Conservation (phyloP, 768 basidiomycete species). For the Rhodosporidiobolus odoratus region DNA sequence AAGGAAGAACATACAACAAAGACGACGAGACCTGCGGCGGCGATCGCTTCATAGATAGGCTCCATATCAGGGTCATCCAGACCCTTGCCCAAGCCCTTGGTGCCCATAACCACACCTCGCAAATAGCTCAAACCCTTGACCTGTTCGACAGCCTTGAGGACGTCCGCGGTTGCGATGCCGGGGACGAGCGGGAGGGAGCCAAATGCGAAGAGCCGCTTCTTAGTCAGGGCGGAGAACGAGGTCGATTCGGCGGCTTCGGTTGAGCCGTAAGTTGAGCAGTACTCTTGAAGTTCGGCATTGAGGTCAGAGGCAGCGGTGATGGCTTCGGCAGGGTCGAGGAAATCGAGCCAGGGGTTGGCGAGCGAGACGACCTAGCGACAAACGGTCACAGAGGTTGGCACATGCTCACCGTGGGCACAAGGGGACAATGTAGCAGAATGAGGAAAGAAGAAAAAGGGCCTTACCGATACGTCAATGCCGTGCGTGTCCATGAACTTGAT, state of each 20-base stretch:
- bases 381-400: background rate
- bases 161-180: conserved; percentile 54
- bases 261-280: conserved; percentile 58
- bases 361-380: conserved; percentile 33
- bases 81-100: conserved; percentile 68
- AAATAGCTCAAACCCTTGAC: conserved; percentile 63
- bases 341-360: conserved; percentile 90
- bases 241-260: conserved; percentile 24
- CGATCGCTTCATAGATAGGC: conserved; percentile 74
- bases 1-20: conserved; percentile 54
- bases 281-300: conserved; percentile 70
- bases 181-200: conserved; percentile 78
- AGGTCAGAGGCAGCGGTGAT: conserved; percentile 62
- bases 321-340: conserved; percentile 65
- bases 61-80: conserved; percentile 73
- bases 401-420: background rate
- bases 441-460: background rate
- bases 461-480: conserved; percentile 67
- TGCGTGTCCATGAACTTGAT: conserved; percentile 79
- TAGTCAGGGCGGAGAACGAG: conserved; percentile 37
- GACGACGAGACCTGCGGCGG: conserved; percentile 62
- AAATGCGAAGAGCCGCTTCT: conserved; percentile 73
- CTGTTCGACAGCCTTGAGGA: conserved; percentile 64
- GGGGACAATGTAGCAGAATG: background rate
- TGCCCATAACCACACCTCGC: conserved; percentile 75